Conservation (phyloP, 2,329 filamentous ascomycete genomes). For the Pseudocercospora macadamiae region DNA sequence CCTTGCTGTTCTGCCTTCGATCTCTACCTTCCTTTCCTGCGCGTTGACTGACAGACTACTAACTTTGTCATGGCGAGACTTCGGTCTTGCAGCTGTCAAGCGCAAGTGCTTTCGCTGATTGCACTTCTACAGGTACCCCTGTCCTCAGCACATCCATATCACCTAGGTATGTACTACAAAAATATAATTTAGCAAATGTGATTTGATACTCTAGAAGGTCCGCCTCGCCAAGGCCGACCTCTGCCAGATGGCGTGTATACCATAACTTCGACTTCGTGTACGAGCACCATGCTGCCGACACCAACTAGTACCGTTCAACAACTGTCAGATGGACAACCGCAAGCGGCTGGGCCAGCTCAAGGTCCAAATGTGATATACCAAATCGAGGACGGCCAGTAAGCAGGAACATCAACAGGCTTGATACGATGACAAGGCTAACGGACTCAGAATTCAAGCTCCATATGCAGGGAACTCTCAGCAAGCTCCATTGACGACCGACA, state of each 20-base stretch:
- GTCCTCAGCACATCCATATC: conserved; percentile 31
- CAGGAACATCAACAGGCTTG: not conserved
- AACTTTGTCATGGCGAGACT: conserved; percentile 23
- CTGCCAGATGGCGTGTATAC: not conserved
- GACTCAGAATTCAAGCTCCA: conserved; percentile 18
- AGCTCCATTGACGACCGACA: conserved; percentile 4
- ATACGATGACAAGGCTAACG: not conserved
- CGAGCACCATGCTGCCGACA: not conserved
- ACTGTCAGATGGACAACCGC: conserved; percentile 29
- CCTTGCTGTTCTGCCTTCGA: conserved; percentile 21
- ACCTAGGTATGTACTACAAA: conserved; percentile 15
- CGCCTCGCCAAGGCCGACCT: not conserved
- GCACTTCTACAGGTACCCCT: conserved; percentile 29
- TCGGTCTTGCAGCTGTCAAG: conserved; percentile 20
- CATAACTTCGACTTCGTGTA: not conserved
- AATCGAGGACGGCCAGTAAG: conserved; percentile 22
- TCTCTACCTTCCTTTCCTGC: conserved; percentile 25
- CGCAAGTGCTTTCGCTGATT: conserved; percentile 34
- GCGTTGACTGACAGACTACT: conserved; percentile 28
- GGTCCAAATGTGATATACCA: conserved; percentile 18
- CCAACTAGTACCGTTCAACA: conserved; percentile 9
- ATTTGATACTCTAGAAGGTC: not conserved
- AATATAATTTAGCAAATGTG: not conserved
- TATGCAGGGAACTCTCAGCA: conserved; percentile 1
- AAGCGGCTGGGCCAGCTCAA: conserved; percentile 17